Percentiles rank a stretch among this genome's conserved stretches.
Evolutionary conservation across 2,329 filamentous ascomycete species (phyloP).

Genomic region (Penicillium glabrum): DNA sequence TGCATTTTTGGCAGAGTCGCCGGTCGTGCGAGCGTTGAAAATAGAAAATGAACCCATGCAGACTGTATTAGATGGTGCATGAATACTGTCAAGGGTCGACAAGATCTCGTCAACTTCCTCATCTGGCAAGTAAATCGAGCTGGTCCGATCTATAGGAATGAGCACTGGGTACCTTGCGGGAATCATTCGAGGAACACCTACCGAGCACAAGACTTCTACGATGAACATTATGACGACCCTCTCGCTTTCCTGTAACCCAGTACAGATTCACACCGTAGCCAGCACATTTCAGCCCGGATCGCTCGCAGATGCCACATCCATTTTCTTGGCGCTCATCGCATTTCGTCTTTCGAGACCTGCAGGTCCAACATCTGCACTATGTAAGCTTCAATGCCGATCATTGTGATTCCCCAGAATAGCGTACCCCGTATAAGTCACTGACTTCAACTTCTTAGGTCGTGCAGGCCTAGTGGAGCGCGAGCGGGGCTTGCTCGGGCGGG

Average conservation of each 20-base stretch:
- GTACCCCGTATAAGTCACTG: neutral
- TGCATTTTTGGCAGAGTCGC: neutral
- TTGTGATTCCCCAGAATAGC: neutral
- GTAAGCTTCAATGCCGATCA: neutral
- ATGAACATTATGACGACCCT: neutral
- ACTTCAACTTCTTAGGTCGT: neutral
- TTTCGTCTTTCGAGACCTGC: constrained; percentile 12
- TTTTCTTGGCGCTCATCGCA: constrained; percentile 12
- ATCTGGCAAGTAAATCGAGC: neutral
- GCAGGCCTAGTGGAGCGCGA: neutral
- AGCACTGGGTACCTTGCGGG: neutral
- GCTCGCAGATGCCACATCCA: constrained; percentile 12
- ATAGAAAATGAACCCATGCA: constrained; percentile 7
- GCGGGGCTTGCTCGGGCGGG: neutral
- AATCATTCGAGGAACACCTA: neutral
- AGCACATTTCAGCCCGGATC: constrained; percentile 5
- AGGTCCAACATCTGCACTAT: constrained; percentile 12
- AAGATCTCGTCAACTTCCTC: constrained; percentile 3
- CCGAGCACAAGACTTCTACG: constrained; percentile 5
- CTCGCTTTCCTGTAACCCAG: constrained; percentile 7
- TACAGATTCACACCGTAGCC: constrained; percentile 9
- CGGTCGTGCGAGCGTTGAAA: neutral
- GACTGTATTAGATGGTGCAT: neutral
- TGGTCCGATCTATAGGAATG: neutral
- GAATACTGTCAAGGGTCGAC: neutral